A percentile compares a stretch with the other conserved stretches of the same genome.
Evolutionary conservation across 2,329 filamentous ascomycete species (phyloP).

Genomic region (Trichoderma semiorbis): DNA sequence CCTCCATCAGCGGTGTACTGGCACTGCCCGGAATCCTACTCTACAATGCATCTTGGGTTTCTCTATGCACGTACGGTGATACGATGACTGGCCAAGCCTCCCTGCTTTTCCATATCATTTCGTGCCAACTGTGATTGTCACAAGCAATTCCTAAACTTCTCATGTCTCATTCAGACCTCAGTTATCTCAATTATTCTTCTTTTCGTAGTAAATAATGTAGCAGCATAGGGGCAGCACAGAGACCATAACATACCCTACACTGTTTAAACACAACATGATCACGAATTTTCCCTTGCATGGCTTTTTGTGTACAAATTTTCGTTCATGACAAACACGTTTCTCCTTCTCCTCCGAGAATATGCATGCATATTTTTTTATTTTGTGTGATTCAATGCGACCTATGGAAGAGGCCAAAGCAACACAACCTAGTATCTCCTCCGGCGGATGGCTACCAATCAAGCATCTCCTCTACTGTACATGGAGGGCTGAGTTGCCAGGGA

Average conservation of each 20-base stretch:
- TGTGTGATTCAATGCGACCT: neutral
- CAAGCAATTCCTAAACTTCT: neutral
- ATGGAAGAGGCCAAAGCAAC: neutral
- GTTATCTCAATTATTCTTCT: neutral
- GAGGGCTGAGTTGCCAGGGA: neutral
- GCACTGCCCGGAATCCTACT: neutral
- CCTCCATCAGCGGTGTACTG: neutral
- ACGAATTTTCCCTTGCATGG: neutral
- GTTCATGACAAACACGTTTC: neutral
- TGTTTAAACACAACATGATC: neutral
- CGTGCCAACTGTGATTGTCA: neutral
- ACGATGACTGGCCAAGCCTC: neutral
- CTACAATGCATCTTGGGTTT: neutral
- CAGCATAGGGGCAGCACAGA: neutral
- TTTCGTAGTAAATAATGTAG: neutral
- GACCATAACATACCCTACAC: neutral
- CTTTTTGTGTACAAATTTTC: neutral
- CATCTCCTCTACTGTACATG: neutral
- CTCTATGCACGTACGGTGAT: neutral
- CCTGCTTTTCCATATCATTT: neutral
- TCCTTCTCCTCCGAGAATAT: neutral
- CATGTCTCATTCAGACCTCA: neutral
- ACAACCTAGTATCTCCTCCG: neutral
- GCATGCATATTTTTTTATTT: neutral
- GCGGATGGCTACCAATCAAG: neutral